Evolutionary conservation across 257 asterid species (phyloP), one percentile per base, ranked within the genome.

Genomic region (Anisodus acutangulus): DNA sequence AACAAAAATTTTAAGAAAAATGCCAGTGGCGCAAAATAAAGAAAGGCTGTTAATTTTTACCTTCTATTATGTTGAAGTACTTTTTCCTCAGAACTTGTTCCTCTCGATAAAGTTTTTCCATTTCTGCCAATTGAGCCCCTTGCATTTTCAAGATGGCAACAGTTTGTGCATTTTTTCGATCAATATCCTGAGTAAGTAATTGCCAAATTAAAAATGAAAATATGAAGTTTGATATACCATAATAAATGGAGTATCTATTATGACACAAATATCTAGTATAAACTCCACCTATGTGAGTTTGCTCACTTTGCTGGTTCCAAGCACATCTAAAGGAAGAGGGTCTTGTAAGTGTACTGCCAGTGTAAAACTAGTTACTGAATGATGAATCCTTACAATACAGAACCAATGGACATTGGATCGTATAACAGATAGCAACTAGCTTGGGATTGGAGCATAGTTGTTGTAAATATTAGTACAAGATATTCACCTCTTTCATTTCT

Each of bases 71-170:
- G 90, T 97, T 97, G 81, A 93, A 97, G n/a, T 95, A 97, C 80
- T 97, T 90, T 85, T 97, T 97, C 88, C 99, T 90, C 86, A 93
- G 81, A 71, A 95, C 90, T 91, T 93, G 98, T 86, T 97, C 98
- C 88, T 97, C 99, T 88, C 91, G 95, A 87, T 97, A 97, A 84
- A 97, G 98, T 69, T 91, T 71, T 89, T 95, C 97, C 93, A 93
- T 94, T 90, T 97, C 99, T 81, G 96, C 96, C 87, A 97, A 89
- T 86, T 95, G 99, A 86, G 95, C 91, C 79, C 95, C 98, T 94
- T 97, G 99, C 98, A 93, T 93, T 89, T 93, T 97, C 87, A 97
- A 91, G 84, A 97, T 93, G 83, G 97, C 91, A 80, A 97, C 99
- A 82, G 98, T 94, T 88, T 97, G 99, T 91, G 94, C 98, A 89